Percentiles rank a stretch among this genome's conserved stretches.
Evolutionary conservation across 2,329 filamentous ascomycete species (phyloP).

Genomic region (Trichocomaceae sp.): DNA sequence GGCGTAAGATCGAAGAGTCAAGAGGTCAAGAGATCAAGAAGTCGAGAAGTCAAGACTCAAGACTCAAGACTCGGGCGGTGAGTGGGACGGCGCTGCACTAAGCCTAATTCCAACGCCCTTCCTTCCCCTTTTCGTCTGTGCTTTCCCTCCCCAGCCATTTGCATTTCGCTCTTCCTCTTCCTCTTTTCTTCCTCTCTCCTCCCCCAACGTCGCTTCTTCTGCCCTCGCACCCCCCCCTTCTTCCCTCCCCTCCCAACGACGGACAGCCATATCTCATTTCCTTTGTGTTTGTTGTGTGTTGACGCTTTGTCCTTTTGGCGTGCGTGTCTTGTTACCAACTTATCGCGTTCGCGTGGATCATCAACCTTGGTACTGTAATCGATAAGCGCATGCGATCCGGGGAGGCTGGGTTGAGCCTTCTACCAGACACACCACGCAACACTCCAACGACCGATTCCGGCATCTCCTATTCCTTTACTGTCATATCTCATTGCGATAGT

Average conservation of each 20-base stretch:
- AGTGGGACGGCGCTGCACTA: slow-evolving; percentile 7
- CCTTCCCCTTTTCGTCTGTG: slow-evolving; percentile 6
- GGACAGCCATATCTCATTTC: slow-evolving; percentile 13
- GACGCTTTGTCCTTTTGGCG: slow-evolving; percentile 4
- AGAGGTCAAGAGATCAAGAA: background rate
- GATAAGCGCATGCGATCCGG: slow-evolving; percentile 11
- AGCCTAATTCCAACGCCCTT: background rate
- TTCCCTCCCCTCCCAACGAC: slow-evolving; percentile 16
- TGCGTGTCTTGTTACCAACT: slow-evolving; percentile 4
- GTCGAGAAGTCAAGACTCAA: background rate
- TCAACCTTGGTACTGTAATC: slow-evolving; percentile 11
- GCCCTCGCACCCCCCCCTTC: slow-evolving; percentile 14
- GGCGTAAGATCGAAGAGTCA: background rate
- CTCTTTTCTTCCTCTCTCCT: slow-evolving; percentile 7
- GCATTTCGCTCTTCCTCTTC: slow-evolving; percentile 5
- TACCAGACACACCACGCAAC: background rate
- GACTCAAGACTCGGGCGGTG: slow-evolving; percentile 10
- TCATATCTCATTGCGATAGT: slow-evolving; percentile 9
- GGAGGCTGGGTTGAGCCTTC: slow-evolving; percentile 7
- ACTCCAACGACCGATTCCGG: slow-evolving; percentile 13
- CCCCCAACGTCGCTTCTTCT: slow-evolving; percentile 13
- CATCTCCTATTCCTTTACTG: slow-evolving; percentile 9
- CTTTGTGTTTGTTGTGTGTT: slow-evolving; percentile 12
- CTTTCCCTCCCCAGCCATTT: slow-evolving; percentile 5
- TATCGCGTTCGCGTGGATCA: slow-evolving; percentile 12